These are phyloP conservation scores for Chlamydomonas incerta DNA, from an alignment of 139 green algal species.

Conservation along the genomic window DNA sequence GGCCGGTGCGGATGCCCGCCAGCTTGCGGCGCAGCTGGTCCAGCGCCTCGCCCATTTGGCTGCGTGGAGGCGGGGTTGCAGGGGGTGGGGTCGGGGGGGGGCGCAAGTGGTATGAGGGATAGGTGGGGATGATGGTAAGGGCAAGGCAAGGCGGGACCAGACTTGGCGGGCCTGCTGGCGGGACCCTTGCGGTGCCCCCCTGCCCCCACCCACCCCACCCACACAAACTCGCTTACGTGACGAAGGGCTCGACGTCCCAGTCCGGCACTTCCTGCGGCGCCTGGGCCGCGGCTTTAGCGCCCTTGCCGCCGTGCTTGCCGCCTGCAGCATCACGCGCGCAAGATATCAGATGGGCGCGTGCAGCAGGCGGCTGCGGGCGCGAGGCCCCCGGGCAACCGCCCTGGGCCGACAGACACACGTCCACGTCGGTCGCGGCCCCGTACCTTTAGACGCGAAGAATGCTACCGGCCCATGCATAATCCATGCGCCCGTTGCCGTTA, in stretches of 20 bases:
- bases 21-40: slow-evolving; percentile 73
- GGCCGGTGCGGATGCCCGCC: slow-evolving; percentile 71
- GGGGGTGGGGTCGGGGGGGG: not conserved
- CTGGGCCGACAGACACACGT: too few species aligned
- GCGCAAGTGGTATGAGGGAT: too few species aligned
- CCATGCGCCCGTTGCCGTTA: not conserved
- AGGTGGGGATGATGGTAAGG: too few species aligned
- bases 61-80: slow-evolving; percentile 11
- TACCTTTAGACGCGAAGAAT: slow-evolving; percentile 17
- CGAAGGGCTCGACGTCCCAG: slow-evolving; percentile 27
- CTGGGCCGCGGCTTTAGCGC: not conserved
- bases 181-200: too few species aligned
- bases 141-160: too few species aligned
- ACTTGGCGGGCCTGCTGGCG: too few species aligned
- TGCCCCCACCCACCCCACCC: too few species aligned
- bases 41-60: slow-evolving; percentile 67
- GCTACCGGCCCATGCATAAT: not conserved
- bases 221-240: too few species aligned
- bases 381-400: too few species aligned
- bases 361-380: too few species aligned
- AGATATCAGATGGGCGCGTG: too few species aligned
- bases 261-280: not conserved
- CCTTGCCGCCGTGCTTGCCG: not conserved
- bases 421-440: too few species aligned
- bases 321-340: not conserved